Evolutionary conservation across 371 early-diverging fungal genomes (phyloP).

Genomic region (Zopfochytrium polystomum): DNA sequence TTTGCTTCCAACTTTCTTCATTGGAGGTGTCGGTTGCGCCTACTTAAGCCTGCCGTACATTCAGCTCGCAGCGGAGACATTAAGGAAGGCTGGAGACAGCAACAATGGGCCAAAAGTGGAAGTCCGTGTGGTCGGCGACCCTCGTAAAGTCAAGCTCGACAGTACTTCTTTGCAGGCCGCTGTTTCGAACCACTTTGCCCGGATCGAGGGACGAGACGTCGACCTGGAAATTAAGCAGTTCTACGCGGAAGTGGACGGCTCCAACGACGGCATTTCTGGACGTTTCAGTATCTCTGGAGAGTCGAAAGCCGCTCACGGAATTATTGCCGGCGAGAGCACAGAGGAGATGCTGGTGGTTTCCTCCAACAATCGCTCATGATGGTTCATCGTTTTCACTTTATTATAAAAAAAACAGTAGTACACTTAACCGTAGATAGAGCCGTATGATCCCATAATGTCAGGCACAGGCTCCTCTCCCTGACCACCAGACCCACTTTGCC

Average conservation of each 20-base stretch:
- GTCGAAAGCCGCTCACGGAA: no score
- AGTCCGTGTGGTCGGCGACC: conserved; percentile 41
- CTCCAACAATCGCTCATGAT: no score
- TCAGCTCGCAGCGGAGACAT: conserved; percentile 34
- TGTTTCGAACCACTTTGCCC: no score
- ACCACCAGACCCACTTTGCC: background rate
- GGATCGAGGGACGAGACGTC: conserved; percentile 21
- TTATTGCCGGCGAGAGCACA: no score
- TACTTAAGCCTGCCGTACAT: conserved; percentile 47
- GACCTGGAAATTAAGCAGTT: conserved; percentile 37
- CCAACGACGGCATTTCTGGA: no score
- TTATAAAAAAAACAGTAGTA: background rate
- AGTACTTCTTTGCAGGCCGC: conserved; percentile 15
- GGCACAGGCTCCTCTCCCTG: background rate
- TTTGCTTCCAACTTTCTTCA: conserved; percentile 41
- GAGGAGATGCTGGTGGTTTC: no score
- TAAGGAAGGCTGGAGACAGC: no score
- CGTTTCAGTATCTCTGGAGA: no score
- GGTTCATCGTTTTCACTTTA: no score
- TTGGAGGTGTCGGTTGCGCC: conserved; percentile 34
- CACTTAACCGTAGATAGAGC: background rate
- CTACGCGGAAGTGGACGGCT: conserved; percentile 28
- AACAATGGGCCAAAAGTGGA: conserved; percentile 36
- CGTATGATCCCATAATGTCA: background rate
- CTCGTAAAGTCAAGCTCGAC: conserved; percentile 26